Base-by-base conservation (phyloP, 1,139 yeast species). In the Lodderomyces elongisporus region DNA sequence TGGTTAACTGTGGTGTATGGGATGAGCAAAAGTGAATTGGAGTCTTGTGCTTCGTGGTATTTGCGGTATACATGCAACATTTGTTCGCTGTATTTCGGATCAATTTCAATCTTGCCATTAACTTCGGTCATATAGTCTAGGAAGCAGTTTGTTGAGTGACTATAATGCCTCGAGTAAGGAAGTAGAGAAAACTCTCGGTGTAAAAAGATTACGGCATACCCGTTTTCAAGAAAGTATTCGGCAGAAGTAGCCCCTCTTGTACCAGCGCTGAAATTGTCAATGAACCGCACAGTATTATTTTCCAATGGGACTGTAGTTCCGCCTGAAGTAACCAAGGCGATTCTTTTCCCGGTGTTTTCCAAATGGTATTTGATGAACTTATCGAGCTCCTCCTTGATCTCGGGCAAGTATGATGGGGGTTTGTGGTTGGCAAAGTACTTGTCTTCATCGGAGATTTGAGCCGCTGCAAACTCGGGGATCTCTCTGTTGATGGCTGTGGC, bases 221-320 rank as follows among this genome's bases (percentile, higher is more conserved):
- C 95, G 37, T 76, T 67, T 40, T 82, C 85, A 36, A 93, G 63
- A 46, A 91, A 85, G 54, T 85, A 82, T 56, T 91, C 98, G 4
- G 97, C 95, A 25, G 94, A 81, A 0, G 96, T 81, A 7, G 98
- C 95, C 36, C 98, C 98, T 58, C 99, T 74, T 1, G 97, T 91
- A 16, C 98, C 98, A 17, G 97, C 97, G 47, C 95, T 82, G 56
- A 93, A 93, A 54, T 91, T 91, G 57, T 91, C 99, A 51, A 91
- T 88, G 58, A 91, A 91, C 38, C 99, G 62, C 12, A 91, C 98
- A 0, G 98, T 93, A 51, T 93, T 91, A 58, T 88, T 88, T 50
- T 91, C 99, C 44, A 91, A 65, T 0, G 99, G 99, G 0, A 93
- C 99, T 0, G 97, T 89, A 1, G 98, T 91, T 22, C 98, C 99